Evolutionary conservation across 495 filamentous ascomycete genomes (phyloP), one percentile per base, ranked within the genome.

Genomic region (Hypoxylon subgilvum): DNA sequence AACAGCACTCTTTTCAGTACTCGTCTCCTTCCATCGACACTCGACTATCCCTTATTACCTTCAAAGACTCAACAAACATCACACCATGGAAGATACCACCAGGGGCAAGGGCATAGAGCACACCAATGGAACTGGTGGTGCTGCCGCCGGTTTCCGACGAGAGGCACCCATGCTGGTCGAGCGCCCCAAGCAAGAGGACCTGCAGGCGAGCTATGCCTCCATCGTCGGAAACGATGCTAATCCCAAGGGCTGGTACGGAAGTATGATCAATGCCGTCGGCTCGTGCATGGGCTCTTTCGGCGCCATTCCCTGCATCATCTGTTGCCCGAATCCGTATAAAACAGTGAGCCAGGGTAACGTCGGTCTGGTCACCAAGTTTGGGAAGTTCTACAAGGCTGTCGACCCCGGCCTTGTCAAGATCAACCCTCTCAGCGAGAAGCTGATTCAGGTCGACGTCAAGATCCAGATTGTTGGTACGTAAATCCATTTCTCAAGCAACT

Each of bases 331-430:
- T 74, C 94, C 94, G 9, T 98, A 92, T 83, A 96, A 96, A 79
- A 84, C 84, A n/a, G 92, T 97, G 65, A 72, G 78, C 46, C 93
- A 97, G 72, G 94, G 94, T 65, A 90, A 94, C 65, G 94, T 99
- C 23, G 94, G 94, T 52, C 80, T 99, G 22, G 87, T 99, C 62
- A 96, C 92, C 65, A 92, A 89, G 71, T 99, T 97, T 63, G 94
- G 94, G 70, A 89, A 90, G 68, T 97, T 98, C 78, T 90, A 95
- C 72, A 90, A 92, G 63, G 90, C 94, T 19, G 94, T 99, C 49
- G 94, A 99, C 74, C 94, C 94, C 18, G 94, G 94, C 72, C 85
- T 99, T 22, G 92, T 97, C 70, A 96, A 96, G 80, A 85, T 99
- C 77, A 99, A 99, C 78, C 92, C 92, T n/a, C 84, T 97, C 40